Conservation (phyloP, 164 flowering plant species). For the Annona cherimola region DNA sequence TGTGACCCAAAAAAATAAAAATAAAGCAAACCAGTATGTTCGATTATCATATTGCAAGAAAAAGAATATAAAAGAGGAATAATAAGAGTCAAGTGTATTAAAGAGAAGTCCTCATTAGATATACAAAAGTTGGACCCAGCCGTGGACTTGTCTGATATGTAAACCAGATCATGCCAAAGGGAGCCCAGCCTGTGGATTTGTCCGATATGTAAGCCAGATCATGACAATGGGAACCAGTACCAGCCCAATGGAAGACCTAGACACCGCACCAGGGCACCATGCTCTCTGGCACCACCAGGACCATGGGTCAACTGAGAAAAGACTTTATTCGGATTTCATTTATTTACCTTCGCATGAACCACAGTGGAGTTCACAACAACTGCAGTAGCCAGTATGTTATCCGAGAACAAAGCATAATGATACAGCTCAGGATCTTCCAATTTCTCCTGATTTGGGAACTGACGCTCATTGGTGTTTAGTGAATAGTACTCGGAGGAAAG, state of each 20-base stretch:
- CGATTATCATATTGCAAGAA: too few species aligned
- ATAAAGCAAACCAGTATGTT: too few species aligned
- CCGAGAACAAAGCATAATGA: conserved; percentile 90
- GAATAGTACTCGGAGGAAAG: conserved; percentile 79
- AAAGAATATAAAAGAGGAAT: too few species aligned
- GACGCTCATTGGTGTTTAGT: conserved; percentile 51
- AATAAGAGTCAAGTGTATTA: too few species aligned
- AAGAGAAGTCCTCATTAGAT: too few species aligned
- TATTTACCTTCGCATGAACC: conserved; percentile 64
- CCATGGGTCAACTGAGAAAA: background rate
- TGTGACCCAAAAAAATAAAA: too few species aligned
- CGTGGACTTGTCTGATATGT: too few species aligned
- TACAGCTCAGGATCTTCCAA: conserved; percentile 63
- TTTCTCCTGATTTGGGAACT: conserved; percentile 71
- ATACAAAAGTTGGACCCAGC: too few species aligned
- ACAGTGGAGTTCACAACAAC: conserved; percentile 93
- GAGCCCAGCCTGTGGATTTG: too few species aligned
- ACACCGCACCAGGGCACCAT: background rate
- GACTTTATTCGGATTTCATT: conserved; percentile 8
- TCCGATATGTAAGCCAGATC: too few species aligned
- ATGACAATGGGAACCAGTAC: background rate
- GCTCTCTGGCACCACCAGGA: background rate
- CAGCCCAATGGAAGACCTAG: background rate
- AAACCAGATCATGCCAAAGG: too few species aligned
- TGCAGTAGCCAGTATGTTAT: conserved; percentile 77